These are phyloP conservation scores for Hyphopichia buzzinii DNA, from an alignment of 1,139 yeast genomes.

Conservation along the genomic window DNA sequence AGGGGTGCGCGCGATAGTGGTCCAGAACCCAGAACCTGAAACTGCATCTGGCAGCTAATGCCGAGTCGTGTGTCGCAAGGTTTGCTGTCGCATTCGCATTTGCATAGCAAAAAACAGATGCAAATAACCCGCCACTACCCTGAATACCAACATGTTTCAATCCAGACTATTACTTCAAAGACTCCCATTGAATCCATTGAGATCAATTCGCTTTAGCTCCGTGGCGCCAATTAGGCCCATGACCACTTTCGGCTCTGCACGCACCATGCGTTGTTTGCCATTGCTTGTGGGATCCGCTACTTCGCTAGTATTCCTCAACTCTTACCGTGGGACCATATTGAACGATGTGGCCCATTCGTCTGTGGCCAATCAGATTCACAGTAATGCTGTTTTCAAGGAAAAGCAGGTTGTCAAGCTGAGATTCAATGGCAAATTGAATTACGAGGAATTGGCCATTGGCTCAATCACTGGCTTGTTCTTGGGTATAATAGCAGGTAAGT, in stretches of 20 bases:
- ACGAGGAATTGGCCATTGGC: conserved; percentile 67
- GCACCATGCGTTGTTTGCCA: conserved; percentile 1
- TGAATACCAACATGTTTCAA: background rate
- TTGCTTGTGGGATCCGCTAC: conserved; percentile 4
- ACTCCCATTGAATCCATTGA: background rate
- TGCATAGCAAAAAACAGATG: too few species aligned
- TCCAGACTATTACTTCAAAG: background rate
- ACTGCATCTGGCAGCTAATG: too few species aligned
- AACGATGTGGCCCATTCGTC: conserved; percentile 9
- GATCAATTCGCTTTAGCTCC: conserved; percentile 1
- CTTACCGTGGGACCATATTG: conserved; percentile 3
- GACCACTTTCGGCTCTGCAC: background rate
- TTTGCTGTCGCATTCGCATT: too few species aligned
- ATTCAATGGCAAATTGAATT: conserved; percentile 47
- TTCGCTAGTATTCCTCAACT: conserved; percentile 4
- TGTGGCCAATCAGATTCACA: background rate
- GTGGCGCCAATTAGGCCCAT: background rate
- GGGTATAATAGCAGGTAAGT: conserved; percentile 66
- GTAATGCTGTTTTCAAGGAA: conserved; percentile 2
- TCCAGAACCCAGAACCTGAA: too few species aligned
- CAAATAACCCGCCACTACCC: too few species aligned
- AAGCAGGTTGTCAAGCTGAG: conserved; percentile 11
- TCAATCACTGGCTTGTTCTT: conserved; percentile 62
- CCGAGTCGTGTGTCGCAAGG: too few species aligned
- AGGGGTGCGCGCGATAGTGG: too few species aligned